Conservation (phyloP, 306 rosid genomes). For the Erythrophleum fordii region DNA sequence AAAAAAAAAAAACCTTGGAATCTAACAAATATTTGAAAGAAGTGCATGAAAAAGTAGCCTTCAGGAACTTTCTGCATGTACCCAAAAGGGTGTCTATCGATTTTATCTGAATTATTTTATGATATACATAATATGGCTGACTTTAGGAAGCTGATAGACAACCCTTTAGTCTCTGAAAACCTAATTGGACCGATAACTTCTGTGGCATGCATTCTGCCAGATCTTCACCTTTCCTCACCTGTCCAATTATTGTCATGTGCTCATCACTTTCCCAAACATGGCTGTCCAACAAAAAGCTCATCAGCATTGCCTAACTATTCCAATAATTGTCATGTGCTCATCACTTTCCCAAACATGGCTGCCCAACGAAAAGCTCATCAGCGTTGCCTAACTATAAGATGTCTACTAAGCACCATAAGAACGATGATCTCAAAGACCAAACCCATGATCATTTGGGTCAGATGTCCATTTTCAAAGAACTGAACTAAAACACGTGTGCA, state of each 20-base stretch:
- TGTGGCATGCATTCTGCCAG: constrained; percentile 15
- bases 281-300: constrained; percentile 12
- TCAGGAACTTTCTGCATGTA: constrained; percentile 5
- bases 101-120: background rate
- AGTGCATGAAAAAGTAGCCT: constrained; percentile 5
- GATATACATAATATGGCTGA: background rate
- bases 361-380: constrained; percentile 2
- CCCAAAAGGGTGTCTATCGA: background rate
- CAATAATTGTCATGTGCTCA: background rate
- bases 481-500: background rate
- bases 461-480: background rate
- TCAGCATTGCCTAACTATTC: background rate
- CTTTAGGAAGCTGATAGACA: background rate
- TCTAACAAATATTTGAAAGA: constrained; percentile 10
- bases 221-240: background rate
- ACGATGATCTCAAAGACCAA: constrained; percentile 6
- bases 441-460: background rate
- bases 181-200: background rate
- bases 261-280: constrained; percentile 21
- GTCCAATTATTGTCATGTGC: background rate
- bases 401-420: background rate
- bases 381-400: background rate
- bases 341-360: constrained; percentile 22
- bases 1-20: background rate
- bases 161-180: constrained; percentile 22